Evolutionary conservation across 257 asterid species (phyloP).

Genomic region (Solanum etuberosum): DNA sequence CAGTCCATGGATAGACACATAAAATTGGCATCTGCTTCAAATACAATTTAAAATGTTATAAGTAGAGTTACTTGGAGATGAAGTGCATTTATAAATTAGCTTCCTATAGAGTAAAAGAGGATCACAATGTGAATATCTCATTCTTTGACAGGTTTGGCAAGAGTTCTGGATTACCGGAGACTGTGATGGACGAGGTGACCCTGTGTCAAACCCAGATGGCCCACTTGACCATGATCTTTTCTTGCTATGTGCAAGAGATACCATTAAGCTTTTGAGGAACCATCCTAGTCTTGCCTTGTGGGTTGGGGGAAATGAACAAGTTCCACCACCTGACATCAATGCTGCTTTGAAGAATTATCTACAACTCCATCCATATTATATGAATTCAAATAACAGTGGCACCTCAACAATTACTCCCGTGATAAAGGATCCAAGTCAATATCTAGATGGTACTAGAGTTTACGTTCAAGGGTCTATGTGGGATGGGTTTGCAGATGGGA

Average conservation of each 20-base stretch:
- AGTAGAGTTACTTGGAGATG: neutral
- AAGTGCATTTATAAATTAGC: neutral
- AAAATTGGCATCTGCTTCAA: neutral
- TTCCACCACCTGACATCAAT: constrained; percentile 83
- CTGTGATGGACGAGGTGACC: constrained; percentile 81
- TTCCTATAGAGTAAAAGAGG: neutral
- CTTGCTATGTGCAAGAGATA: constrained; percentile 85
- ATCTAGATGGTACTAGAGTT: constrained; percentile 86
- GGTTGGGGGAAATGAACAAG: constrained; percentile 99
- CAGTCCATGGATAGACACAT: neutral
- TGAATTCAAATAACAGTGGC: constrained; percentile 5
- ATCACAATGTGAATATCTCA: neutral
- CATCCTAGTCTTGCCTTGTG: constrained; percentile 97
- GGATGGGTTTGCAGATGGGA: constrained; percentile 98
- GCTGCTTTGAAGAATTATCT: constrained; percentile 54
- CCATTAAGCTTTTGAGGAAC: constrained; percentile 80
- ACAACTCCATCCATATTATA: constrained; percentile 61
- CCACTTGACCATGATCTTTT: constrained; percentile 93
- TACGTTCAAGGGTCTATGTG: constrained; percentile 89
- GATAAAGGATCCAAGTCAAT: constrained; percentile 61
- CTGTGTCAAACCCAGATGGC: constrained; percentile 83
- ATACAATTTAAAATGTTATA: neutral
- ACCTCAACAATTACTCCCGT: constrained; percentile 9
- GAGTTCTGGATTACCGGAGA: constrained; percentile 99
- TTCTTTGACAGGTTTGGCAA: constrained; percentile 83